Base-by-base conservation (phyloP, 1,139 yeast species). In the Candida tetrigidarum region DNA sequence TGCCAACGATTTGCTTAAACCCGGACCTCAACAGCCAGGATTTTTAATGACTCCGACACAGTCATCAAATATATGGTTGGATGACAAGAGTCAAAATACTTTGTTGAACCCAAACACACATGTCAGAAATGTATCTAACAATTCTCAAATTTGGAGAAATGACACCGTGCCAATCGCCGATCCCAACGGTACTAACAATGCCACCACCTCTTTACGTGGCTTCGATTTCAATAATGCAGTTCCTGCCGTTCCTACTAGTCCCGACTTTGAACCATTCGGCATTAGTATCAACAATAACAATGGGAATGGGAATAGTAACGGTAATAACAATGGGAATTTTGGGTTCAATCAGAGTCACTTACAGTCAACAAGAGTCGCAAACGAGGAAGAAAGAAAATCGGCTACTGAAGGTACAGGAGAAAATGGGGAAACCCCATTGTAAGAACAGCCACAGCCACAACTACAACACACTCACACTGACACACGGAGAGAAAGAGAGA, bases 131-230 rank as follows among this genome's bases (percentile, higher is more conserved):
- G 60, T 62, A 9, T 63, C 69, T 25, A 54, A 56, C 36, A 61
- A 62, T 30, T 50, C 59, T 19, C 67, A 63, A 43, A 62, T 67
- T 36, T 67, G 71, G 71, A 50, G 69, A 39, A 63, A 60, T 49
- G 69, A 63, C 23, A 19, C 42, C 22, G n/a, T 38, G 16, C 11
- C 39, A 39, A 12, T 36, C 11, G 19, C 37, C 16, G 29, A n/a
- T n/a, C n/a, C 25, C 23, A 41, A 34, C 19, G 39, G 28, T 7
- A 42, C 44, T 23, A 30, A 35, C 12, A 25, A 50, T 32, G 48
- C 48, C 27, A 26, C 42, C 16, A 26, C 42, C 16, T 25, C 55
- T 20, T 50, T 46, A 32, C 58, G 55, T 37, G 50, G 49, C 37
- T 55, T 55, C 43, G 50, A 56, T 38, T 42, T 54, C 22, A 53